Evolutionary conservation across 495 filamentous ascomycete genomes (phyloP).

Genomic region (Copromyces sp.): DNA sequence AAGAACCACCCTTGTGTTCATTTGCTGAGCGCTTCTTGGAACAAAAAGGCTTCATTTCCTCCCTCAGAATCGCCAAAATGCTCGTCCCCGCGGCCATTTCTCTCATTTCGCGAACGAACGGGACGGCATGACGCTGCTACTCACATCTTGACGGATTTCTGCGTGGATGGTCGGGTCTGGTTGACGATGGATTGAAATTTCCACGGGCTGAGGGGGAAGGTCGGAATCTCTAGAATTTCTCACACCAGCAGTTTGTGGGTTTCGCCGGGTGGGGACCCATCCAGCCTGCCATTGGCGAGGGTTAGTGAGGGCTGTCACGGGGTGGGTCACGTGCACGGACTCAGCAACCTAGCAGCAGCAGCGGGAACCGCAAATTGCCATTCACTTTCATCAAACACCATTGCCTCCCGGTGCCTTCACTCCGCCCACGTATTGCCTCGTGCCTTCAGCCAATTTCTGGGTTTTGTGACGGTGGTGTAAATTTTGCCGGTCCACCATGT

Average conservation of each 20-base stretch:
- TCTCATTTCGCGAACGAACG: background rate
- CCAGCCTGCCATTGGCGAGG: constrained; percentile 24
- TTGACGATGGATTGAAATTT: constrained; percentile 33
- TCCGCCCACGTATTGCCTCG: background rate
- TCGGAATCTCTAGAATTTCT: constrained; percentile 27
- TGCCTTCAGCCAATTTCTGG: background rate
- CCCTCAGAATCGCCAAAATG: background rate
- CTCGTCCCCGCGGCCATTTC: background rate
- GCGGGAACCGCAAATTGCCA: background rate
- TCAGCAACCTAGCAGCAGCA: background rate
- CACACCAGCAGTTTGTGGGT: constrained; percentile 29
- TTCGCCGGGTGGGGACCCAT: constrained; percentile 15
- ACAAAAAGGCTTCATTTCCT: background rate
- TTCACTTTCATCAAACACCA: background rate
- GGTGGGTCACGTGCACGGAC: constrained; percentile 9
- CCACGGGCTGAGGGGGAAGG: constrained; percentile 27
- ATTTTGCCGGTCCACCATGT: background rate
- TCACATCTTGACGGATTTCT: constrained; percentile 47
- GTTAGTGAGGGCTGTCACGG: constrained; percentile 17
- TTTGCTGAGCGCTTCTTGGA: background rate
- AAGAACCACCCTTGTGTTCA: constrained; percentile 3
- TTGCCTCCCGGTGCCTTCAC: background rate
- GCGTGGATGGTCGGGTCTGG: constrained; percentile 33
- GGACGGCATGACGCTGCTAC: constrained; percentile 15
- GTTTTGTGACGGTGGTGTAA: background rate